phyloP scores from a whole-genome alignment of 1,284 basidiomycete genomes.

The Vanrija humicola region DNA sequence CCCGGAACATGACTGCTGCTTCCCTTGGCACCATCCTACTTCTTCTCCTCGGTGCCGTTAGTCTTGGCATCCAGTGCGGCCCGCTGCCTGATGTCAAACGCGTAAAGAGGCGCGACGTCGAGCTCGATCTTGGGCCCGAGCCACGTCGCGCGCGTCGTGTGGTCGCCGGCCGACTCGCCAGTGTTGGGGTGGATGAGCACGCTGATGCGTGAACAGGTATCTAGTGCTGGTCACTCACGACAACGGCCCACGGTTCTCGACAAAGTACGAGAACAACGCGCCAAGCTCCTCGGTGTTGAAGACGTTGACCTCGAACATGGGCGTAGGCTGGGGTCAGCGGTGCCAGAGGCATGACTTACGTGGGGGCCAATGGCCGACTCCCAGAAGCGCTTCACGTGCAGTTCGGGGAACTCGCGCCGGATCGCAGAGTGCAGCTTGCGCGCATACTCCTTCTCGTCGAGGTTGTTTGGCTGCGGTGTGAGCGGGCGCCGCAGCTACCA shows the following conservation, averaged over 20 bases:
- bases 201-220: slow-evolving; percentile 44
- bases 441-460: slow-evolving; percentile 7
- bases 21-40: no score
- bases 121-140: slow-evolving; percentile 63
- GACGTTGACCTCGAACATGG: slow-evolving; percentile 67
- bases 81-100: background rate
- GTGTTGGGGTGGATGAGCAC: slow-evolving; percentile 72
- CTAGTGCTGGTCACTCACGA: slow-evolving; percentile 50
- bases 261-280: slow-evolving; percentile 61
- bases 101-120: slow-evolving; percentile 44
- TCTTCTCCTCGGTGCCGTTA: no score
- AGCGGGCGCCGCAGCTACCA: background rate
- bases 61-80: no score
- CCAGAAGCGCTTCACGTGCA: slow-evolving; percentile 11
- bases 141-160: slow-evolving; percentile 64
- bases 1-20: no score
- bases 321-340: slow-evolving; percentile 47
- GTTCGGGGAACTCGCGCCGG: slow-evolving; percentile 15
- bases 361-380: slow-evolving; percentile 8
- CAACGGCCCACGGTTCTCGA: slow-evolving; percentile 61
- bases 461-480: slow-evolving; percentile 9
- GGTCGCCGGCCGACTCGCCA: slow-evolving; percentile 57
- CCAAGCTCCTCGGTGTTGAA: slow-evolving; percentile 65
- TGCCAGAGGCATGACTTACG: background rate
- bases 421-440: slow-evolving; percentile 10